Evolutionary conservation across 202 grass and related monocot genomes (phyloP).

Genomic region (Saccharum hybrid): DNA sequence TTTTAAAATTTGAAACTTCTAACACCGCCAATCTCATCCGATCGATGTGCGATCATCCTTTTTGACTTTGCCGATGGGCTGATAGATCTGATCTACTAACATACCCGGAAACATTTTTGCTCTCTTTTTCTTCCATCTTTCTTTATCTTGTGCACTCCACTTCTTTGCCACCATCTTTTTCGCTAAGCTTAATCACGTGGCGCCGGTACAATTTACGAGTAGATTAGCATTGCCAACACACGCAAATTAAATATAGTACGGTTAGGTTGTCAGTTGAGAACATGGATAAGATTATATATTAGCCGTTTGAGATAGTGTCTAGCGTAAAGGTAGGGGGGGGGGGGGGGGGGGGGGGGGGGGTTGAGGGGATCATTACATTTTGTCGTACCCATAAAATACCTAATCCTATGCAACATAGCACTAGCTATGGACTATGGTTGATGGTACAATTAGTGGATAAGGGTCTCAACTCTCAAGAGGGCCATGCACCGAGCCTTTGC

Average conservation of each 20-base stretch:
- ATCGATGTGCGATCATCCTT: background rate
- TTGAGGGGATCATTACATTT: conserved; percentile 21
- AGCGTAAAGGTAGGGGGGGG: conserved; percentile 5
- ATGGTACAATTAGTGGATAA: conserved; percentile 49
- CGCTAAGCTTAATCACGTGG: conserved; percentile 1
- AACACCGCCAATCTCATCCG: background rate
- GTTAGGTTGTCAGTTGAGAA: conserved; percentile 2
- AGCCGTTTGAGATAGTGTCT: conserved; percentile 1
- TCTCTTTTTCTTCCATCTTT: background rate
- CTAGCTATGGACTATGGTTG: conserved; percentile 4
- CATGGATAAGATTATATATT: conserved; percentile 43
- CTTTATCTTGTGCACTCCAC: background rate
- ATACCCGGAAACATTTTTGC: background rate
- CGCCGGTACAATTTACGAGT: background rate
- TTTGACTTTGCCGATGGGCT: background rate
- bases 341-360: no score
- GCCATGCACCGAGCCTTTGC: background rate
- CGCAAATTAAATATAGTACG: background rate
- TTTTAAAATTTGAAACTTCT: background rate
- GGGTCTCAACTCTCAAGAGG: conserved; percentile 3
- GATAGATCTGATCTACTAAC: conserved; percentile 25
- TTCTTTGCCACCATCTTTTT: conserved; percentile 1
- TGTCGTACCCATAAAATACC: conserved; percentile 39
- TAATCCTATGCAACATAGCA: conserved; percentile 11
- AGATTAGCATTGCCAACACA: background rate